Percentiles rank a stretch among this genome's conserved stretches.
Conservation (phyloP, 768 basidiomycete species). For the Boletus rubescentipes region DNA sequence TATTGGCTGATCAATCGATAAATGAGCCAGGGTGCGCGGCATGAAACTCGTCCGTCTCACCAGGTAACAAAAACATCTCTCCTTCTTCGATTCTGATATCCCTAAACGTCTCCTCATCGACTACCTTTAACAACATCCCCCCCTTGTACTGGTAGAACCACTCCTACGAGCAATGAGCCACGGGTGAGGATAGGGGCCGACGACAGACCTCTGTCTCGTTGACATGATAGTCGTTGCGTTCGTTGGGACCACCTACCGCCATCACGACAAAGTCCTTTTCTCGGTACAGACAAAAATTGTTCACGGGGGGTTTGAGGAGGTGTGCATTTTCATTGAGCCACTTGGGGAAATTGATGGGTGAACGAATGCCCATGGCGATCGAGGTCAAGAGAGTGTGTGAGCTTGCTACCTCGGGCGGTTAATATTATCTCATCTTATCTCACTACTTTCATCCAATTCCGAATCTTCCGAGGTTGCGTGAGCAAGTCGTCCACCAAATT, state of each 20-base stretch:
- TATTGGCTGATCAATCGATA: conserved; percentile 63
- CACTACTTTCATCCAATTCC: too few species aligned
- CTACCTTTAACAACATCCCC: conserved; percentile 83
- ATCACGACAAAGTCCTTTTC: conserved; percentile 92
- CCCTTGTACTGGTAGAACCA: conserved; percentile 99
- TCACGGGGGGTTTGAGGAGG: conserved; percentile 86
- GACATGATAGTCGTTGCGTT: conserved; percentile 90
- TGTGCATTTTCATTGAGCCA: conserved; percentile 86
- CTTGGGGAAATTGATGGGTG: conserved; percentile 85
- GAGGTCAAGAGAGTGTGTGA: too few species aligned
- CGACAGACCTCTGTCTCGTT: conserved; percentile 84
- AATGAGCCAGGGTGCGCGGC: not conserved
- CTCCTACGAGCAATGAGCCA: conserved; percentile 50
- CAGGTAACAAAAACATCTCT: conserved; percentile 94
- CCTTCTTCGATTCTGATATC: conserved; percentile 93
- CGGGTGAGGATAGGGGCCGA: not conserved
- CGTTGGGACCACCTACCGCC: conserved; percentile 95
- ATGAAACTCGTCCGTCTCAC: conserved; percentile 41
- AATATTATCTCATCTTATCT: conserved; percentile 2
- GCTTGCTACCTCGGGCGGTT: too few species aligned
- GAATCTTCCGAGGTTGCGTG: too few species aligned
- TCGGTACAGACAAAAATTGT: conserved; percentile 83
- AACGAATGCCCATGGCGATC: conserved; percentile 61
- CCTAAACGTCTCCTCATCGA: conserved; percentile 75
- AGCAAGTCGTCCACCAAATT: too few species aligned